Percentiles rank a stretch among this genome's conserved stretches.
These are phyloP conservation scores for Exophiala sp. DNA, from an alignment of 2,329 filamentous ascomycete species.

Conservation along the genomic window DNA sequence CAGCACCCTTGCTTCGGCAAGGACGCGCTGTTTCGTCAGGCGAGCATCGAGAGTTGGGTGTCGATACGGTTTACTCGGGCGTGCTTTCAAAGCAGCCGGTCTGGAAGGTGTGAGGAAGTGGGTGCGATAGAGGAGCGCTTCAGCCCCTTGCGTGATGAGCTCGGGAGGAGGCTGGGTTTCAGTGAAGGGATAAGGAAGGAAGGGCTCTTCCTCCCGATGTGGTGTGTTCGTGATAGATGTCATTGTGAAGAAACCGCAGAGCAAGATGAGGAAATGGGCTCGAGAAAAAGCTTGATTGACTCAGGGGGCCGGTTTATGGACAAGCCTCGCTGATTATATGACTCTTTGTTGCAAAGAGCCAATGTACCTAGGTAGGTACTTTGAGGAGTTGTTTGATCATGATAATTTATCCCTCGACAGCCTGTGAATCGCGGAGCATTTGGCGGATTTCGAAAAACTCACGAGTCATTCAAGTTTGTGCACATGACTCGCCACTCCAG, in stretches of 20 bases:
- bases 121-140: constrained; percentile 87
- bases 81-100: constrained; percentile 80
- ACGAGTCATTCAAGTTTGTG: background rate
- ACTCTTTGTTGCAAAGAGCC: background rate
- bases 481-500: background rate
- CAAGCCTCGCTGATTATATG: too few species aligned
- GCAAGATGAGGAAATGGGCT: background rate
- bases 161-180: constrained; percentile 56
- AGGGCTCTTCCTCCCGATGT: background rate
- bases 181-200: constrained; percentile 60
- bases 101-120: constrained; percentile 64
- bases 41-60: constrained; percentile 84
- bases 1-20: constrained; percentile 82
- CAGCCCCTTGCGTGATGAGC: constrained; percentile 87
- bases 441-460: too few species aligned
- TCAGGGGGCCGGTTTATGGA: background rate
- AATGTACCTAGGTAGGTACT: too few species aligned
- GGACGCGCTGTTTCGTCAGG: constrained; percentile 76
- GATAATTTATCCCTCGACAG: too few species aligned
- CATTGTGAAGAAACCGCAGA: background rate
- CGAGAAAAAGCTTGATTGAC: background rate
- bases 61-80: constrained; percentile 83
- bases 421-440: too few species aligned
- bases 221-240: background rate
- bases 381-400: too few species aligned